A percentile compares a stretch with the other conserved stretches of the same genome.
phyloP scores from a whole-genome alignment of 257 asterid genomes.

The Eustoma russellianum region DNA sequence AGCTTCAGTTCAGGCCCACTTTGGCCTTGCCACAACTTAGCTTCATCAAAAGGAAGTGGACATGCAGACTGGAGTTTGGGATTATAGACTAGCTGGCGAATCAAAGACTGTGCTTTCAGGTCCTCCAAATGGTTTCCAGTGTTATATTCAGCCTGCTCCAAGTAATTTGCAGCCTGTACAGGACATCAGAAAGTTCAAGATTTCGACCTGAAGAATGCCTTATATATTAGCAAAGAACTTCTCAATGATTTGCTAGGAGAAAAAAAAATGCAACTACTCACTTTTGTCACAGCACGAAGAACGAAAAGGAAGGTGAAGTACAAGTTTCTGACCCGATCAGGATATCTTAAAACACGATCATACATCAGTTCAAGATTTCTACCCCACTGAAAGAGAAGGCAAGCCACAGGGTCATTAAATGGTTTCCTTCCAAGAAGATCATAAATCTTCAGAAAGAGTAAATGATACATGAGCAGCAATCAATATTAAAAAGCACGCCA shows the following conservation, averaged over 20 bases:
- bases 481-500: neutral
- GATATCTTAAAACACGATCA: constrained; percentile 51
- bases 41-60: constrained; percentile 65
- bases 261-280: constrained; percentile 16
- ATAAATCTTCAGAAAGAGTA: neutral
- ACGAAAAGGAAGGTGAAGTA: constrained; percentile 66
- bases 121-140: constrained; percentile 57
- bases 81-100: constrained; percentile 42
- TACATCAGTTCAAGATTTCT: constrained; percentile 45
- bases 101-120: constrained; percentile 31
- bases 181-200: too few relatives aligned
- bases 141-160: constrained; percentile 60
- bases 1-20: constrained; percentile 55
- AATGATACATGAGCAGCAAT: neutral
- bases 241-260: neutral
- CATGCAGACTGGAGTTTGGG: constrained; percentile 44
- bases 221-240: neutral
- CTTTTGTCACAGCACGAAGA: constrained; percentile 56
- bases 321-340: constrained; percentile 56
- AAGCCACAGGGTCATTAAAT: constrained; percentile 4
- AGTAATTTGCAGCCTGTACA: constrained; percentile 48
- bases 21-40: constrained; percentile 62
- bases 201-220: neutral
- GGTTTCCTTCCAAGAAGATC: neutral
- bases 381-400: constrained; percentile 47